Evolutionary conservation across 2,329 filamentous ascomycete species (phyloP), one percentile per base, ranked within the genome.

Genomic region (Ophiostoma pallidulum): DNA sequence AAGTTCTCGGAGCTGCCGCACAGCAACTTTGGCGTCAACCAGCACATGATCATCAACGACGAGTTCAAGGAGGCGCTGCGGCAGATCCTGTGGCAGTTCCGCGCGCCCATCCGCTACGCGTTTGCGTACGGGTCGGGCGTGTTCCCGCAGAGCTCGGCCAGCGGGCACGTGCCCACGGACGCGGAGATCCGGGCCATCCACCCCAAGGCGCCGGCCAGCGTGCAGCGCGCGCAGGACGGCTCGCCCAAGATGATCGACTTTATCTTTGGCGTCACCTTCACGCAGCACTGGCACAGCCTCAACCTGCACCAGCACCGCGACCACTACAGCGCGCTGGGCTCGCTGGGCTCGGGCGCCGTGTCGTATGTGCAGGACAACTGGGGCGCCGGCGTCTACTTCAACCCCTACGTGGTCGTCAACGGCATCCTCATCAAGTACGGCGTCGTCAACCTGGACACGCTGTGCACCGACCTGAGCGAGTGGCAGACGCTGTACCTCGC

Each of bases 401-500:
- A 98, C 59, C 90, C 92, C 0, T 96, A 91, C 62, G 80, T 98
- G 41, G 91, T 86, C 3, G 82, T 97, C 51, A 95, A 97, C 59
- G 94, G 92, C 35, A 94, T 89, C 52, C 74, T 97, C 59, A 92
- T 98, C 66, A 98, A 98, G 67, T 98, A 98, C 59, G 92, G 91
- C 18, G 92, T 98, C 19, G 94, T 96, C 37, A 95, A 94, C 59
- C 77, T 97, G 55, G 82, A 94, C 60, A 96, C 90, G 3, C 72
- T 98, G 14, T 90, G 88, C 58, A 76, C 74, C 36, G 92, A 98
- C 62, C 75, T 98, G 20, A 84, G 80, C 26, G 80, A 89, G 50
- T 98, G 92, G 92, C 82, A 95, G 53, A 95, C 88, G 0, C 72
- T 98, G 22, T 98, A 98, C 64, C 77, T 98, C n/a, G 92, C 94